Evolutionary conservation across 1,284 basidiomycete species (phyloP).

Genomic region (Ustilago shanxiensis): DNA sequence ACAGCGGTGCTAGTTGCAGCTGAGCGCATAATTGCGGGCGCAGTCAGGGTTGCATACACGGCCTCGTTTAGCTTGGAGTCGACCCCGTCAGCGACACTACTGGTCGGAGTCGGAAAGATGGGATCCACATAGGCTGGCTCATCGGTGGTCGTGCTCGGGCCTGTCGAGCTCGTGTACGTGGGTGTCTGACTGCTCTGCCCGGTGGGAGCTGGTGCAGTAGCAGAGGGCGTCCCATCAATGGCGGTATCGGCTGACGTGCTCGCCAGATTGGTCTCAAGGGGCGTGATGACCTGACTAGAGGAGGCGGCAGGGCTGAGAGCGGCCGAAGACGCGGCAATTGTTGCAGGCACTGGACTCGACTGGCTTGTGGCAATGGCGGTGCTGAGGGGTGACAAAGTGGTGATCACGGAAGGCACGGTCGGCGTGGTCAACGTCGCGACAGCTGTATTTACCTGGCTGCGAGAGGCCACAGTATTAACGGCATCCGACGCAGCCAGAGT

Average conservation of each 20-base stretch:
- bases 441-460: neutral
- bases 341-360: neutral
- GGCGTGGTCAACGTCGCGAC: no score
- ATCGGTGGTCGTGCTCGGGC: neutral
- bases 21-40: neutral
- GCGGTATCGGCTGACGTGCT: neutral
- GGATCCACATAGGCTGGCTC: slow-evolving; percentile 21
- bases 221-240: neutral
- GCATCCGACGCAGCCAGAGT: neutral
- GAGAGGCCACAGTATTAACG: neutral
- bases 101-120: slow-evolving; percentile 12
- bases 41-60: neutral
- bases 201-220: neutral
- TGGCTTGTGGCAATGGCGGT: neutral
- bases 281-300: neutral
- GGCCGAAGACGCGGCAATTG: neutral
- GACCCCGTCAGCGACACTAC: neutral
- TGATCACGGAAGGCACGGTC: neutral
- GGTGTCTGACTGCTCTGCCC: neutral
- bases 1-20: neutral
- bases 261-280: neutral
- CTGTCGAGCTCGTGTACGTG: neutral
- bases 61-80: slow-evolving; percentile 2
- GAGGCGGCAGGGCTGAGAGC: neutral
- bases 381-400: neutral